phyloP scores from a whole-genome alignment of 1,139 yeast species.

The Candida sanyaensis region DNA sequence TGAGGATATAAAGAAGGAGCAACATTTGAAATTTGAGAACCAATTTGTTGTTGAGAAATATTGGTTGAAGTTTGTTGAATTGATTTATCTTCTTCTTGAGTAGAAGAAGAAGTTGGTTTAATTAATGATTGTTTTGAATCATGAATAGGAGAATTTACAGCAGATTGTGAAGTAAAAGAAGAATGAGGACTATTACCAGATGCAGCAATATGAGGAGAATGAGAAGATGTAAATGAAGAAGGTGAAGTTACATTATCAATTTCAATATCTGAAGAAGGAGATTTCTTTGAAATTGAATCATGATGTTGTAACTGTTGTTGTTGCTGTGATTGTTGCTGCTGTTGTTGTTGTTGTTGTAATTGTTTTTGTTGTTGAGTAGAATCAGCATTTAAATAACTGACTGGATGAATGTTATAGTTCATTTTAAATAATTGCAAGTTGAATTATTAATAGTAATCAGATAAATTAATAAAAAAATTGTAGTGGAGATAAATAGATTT shows the following conservation, averaged over 20 bases:
- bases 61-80: slow-evolving; percentile 13
- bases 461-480: no score
- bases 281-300: slow-evolving; percentile 8
- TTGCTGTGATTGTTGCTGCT: slow-evolving; percentile 3
- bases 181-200: slow-evolving; percentile 25
- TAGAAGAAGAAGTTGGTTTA: slow-evolving; percentile 7
- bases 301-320: slow-evolving; percentile 3
- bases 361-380: slow-evolving; percentile 7
- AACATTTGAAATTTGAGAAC: background rate
- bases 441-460: no score
- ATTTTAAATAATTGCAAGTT: slow-evolving; percentile 14
- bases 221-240: slow-evolving; percentile 29
- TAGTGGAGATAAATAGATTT: no score
- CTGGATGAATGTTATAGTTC: slow-evolving; percentile 50
- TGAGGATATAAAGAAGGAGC: slow-evolving; percentile 13
- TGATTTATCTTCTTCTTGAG: slow-evolving; percentile 4
- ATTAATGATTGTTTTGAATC: slow-evolving; percentile 15
- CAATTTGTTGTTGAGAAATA: slow-evolving; percentile 5
- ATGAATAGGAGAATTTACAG: slow-evolving; percentile 36
- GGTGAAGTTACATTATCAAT: slow-evolving; percentile 30
- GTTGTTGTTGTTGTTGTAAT: slow-evolving; percentile 4
- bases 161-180: slow-evolving; percentile 43
- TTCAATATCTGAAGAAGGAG: slow-evolving; percentile 23
- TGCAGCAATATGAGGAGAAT: slow-evolving; percentile 19
- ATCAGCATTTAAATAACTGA: slow-evolving; percentile 45